These are phyloP conservation scores for Physcomitrium patens DNA, from an alignment of 225 moss, liverwort and hornwort species.

Conservation along the genomic window DNA sequence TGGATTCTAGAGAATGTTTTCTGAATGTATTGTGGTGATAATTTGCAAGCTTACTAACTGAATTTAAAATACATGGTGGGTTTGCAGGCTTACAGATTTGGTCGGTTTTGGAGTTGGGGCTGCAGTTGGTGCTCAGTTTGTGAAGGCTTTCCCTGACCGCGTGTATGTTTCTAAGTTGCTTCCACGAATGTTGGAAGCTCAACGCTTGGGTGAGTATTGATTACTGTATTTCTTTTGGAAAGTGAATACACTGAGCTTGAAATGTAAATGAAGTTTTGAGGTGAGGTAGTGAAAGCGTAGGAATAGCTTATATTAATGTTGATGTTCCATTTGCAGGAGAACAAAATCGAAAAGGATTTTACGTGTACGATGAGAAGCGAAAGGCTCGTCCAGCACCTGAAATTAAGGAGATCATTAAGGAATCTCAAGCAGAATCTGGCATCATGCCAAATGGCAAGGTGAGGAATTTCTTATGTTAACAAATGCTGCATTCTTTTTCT, in stretches of 20 bases:
- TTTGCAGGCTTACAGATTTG: conserved; percentile 84
- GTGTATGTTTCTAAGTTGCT: conserved; percentile 63
- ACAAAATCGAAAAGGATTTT: conserved; percentile 79
- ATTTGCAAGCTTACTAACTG: conserved; percentile 10
- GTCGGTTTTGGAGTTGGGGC: conserved; percentile 84
- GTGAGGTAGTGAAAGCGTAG: background rate
- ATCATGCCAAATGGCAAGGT: conserved; percentile 93
- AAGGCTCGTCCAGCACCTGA: conserved; percentile 85
- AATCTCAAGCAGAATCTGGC: conserved; percentile 63
- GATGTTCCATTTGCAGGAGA: conserved; percentile 64
- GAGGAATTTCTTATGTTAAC: conserved; percentile 11
- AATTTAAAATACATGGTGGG: conserved; percentile 33
- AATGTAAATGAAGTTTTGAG: conserved; percentile 4
- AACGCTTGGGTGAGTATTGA: conserved; percentile 68
- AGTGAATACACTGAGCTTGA: conserved; percentile 9
- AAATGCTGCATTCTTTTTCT: background rate
- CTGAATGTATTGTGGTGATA: background rate
- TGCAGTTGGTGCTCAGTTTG: conserved; percentile 77
- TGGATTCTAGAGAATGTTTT: too few species aligned
- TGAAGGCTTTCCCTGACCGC: conserved; percentile 69
- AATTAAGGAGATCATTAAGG: conserved; percentile 53
- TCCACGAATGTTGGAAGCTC: conserved; percentile 61
- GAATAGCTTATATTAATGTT: conserved; percentile 5
- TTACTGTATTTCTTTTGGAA: background rate
- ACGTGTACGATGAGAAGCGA: conserved; percentile 88